Conservation (phyloP, 768 basidiomycete genomes). For the Serendipita sp. region DNA sequence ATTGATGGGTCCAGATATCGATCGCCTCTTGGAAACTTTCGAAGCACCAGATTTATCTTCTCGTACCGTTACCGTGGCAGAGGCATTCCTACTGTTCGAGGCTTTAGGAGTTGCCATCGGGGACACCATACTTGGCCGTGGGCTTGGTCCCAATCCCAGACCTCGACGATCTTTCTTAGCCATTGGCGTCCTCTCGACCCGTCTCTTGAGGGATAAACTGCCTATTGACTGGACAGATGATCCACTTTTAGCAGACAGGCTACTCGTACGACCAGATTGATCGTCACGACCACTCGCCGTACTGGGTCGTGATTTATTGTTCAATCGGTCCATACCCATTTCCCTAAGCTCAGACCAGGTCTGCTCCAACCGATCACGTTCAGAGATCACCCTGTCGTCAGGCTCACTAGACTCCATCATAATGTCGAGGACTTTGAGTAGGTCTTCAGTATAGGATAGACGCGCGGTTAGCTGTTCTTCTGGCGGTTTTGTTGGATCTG, state of each 20-base stretch:
- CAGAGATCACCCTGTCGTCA: slow-evolving; percentile 45
- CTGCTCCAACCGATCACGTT: slow-evolving; percentile 53
- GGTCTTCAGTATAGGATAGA: slow-evolving; percentile 42
- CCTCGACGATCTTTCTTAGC: not conserved
- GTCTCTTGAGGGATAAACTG: not conserved
- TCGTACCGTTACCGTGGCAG: slow-evolving; percentile 35
- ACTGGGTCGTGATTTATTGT: slow-evolving; percentile 48
- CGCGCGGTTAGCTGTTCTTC: slow-evolving; percentile 53
- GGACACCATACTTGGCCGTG: not conserved
- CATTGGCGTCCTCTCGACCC: not conserved
- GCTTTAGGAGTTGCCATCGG: slow-evolving; percentile 27
- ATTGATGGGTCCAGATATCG: slow-evolving; percentile 51
- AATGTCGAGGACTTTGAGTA: slow-evolving; percentile 32
- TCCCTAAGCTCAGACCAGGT: slow-evolving; percentile 70
- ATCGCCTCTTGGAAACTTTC: slow-evolving; percentile 26
- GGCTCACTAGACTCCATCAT: slow-evolving; percentile 30
- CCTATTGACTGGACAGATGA: slow-evolving; percentile 12
- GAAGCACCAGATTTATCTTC: slow-evolving; percentile 36
- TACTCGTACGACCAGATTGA: slow-evolving; percentile 40
- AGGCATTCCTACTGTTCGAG: slow-evolving; percentile 11
- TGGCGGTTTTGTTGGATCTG: slow-evolving; percentile 30
- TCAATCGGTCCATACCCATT: slow-evolving; percentile 57
- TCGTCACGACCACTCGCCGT: slow-evolving; percentile 23
- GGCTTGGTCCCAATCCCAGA: not conserved
- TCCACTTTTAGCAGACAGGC: slow-evolving; percentile 25